Conservation (phyloP, 768 basidiomycete genomes). For the Mycena metata region DNA sequence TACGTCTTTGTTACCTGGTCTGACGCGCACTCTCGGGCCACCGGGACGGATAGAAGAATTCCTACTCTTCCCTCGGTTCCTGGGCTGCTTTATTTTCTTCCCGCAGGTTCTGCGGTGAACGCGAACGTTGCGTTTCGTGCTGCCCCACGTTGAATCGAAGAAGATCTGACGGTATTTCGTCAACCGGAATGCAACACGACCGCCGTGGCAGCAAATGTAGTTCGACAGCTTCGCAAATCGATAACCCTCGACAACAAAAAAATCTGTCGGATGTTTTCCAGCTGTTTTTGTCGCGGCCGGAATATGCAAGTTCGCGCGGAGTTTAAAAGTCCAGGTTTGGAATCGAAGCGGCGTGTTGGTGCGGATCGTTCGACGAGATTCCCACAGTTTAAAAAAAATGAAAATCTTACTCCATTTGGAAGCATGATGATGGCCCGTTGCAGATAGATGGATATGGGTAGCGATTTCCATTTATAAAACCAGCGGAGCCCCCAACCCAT, state of each 20-base stretch:
- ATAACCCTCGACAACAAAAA: conserved; percentile 18
- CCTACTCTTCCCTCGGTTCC: conserved; percentile 26
- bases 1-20: conserved; percentile 6
- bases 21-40: conserved; percentile 9
- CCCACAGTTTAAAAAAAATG: too few relatives aligned
- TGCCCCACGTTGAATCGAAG: conserved; percentile 22
- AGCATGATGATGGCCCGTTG: conserved; percentile 24
- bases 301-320: conserved; percentile 10
- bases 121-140: conserved; percentile 9
- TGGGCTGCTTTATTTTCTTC: conserved; percentile 9
- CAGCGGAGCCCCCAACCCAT: background rate
- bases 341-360: conserved; percentile 23
- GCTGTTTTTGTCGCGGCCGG: conserved; percentile 20
- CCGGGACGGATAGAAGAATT: conserved; percentile 10
- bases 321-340: conserved; percentile 17
- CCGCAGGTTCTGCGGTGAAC: conserved; percentile 1
- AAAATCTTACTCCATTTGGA: too few relatives aligned
- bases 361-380: too few relatives aligned
- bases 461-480: conserved; percentile 29
- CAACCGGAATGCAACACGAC: too few relatives aligned
- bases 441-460: conserved; percentile 27
- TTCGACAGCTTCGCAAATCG: conserved; percentile 30
- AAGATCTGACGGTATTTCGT: conserved; percentile 19
- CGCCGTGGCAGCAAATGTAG: conserved; percentile 6
- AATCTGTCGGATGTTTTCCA: conserved; percentile 25